Base-by-base conservation (phyloP, 345 rosid species). In the Mercurialis annua region DNA sequence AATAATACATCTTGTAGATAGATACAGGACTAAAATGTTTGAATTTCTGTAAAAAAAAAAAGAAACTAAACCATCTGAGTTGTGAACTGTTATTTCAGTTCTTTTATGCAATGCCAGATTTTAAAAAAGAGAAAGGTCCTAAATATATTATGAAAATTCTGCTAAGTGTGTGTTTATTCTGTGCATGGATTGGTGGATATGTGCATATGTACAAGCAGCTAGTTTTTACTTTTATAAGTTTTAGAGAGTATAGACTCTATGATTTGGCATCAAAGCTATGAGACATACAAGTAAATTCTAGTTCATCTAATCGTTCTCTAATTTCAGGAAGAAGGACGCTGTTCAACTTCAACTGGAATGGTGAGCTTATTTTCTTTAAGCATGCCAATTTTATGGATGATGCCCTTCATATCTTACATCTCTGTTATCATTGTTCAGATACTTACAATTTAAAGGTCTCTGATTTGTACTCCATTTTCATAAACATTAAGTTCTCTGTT, bases 331-430 rank as follows among this genome's bases (percentile, higher is more conserved):
- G 66, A 88, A 78, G 75, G 83, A 89, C 73, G 46, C 77, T 27
- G 82, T 89, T 59, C 92, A 84, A 72, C 81, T 80, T 79, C 98
- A 89, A 77, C 87, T 92, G 23, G 98, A 92, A 72, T 68, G 84
- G 98, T 92, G 81, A 87, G 93, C 62, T 36, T 69, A 31, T 54
- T 66, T 48, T 43, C 42, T 24, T 59, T 27, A 49, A 36, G 46
- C 40, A 47, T 73, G 59, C 40, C 38, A 66, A 34, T 58, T 59
- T 59, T 51, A 20, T 42, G 59, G 36, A 60, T 57, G 48, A 40
- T 10, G 26, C 31, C 21, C 36, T 34, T 23, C 14, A 11, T 48
- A 48, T 30, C 21, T 4, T 29, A 17, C 26, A 24, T 52, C 57
- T 52, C 20, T 5, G 7, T 16, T 31, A 17, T 6, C 8, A 31